Percentiles rank a stretch among this genome's conserved stretches.
Evolutionary conservation across 2,329 filamentous ascomycete species (phyloP).

Genomic region (Sporothrix schenckii): DNA sequence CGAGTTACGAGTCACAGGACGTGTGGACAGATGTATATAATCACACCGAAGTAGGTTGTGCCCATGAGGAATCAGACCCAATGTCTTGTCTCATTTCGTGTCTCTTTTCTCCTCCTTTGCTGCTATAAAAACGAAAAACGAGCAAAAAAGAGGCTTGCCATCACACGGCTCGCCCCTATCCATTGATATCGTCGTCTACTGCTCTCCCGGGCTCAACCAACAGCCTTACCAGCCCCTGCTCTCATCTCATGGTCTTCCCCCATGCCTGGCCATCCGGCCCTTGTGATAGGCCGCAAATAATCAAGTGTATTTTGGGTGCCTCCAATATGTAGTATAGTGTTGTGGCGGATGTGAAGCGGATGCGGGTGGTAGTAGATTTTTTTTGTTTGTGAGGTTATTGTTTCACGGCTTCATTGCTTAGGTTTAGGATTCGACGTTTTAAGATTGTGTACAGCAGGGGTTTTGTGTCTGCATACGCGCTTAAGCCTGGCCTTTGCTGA

Average conservation of each 20-base stretch:
- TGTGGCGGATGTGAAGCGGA: constrained; percentile 10
- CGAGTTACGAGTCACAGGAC: background rate
- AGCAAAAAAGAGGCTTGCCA: background rate
- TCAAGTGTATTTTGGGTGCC: constrained; percentile 18
- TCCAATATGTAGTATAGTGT: background rate
- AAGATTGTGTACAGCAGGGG: constrained; percentile 37
- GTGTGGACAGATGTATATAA: background rate
- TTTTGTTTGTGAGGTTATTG: background rate
- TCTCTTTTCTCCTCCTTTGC: constrained; percentile 21
- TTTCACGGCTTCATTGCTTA: background rate
- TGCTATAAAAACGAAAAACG: constrained; percentile 26
- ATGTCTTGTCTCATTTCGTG: constrained; percentile 8
- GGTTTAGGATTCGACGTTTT: background rate
- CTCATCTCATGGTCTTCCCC: background rate
- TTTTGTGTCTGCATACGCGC: background rate
- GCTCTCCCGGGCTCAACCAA: constrained; percentile 2
- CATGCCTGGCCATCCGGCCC: background rate
- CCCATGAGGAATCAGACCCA: background rate
- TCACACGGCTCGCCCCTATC: constrained; percentile 1
- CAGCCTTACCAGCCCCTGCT: background rate
- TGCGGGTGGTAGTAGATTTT: constrained; percentile 3
- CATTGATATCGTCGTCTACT: constrained; percentile 25
- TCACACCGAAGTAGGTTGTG: no score
- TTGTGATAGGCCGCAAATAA: background rate
- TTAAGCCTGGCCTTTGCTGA: constrained; percentile 64